These are phyloP conservation scores for Cubamyces lactineus DNA, from an alignment of 768 basidiomycete species.

Conservation along the genomic window DNA sequence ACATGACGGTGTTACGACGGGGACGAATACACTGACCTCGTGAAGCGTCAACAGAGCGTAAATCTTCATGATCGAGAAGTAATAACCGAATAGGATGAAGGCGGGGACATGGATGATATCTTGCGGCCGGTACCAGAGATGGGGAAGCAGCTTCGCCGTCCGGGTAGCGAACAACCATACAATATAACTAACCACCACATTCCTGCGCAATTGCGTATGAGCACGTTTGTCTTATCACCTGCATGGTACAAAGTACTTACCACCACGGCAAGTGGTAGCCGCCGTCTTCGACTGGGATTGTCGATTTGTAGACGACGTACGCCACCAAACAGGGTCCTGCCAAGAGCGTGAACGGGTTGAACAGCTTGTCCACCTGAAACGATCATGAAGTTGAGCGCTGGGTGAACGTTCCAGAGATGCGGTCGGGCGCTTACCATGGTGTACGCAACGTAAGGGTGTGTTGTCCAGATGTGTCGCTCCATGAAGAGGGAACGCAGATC, in stretches of 20 bases:
- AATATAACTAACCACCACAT: conserved; percentile 65
- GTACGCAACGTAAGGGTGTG: conserved; percentile 80
- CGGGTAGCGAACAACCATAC: conserved; percentile 74
- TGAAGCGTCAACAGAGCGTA: conserved; percentile 90
- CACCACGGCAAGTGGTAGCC: conserved; percentile 86
- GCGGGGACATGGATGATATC: conserved; percentile 63
- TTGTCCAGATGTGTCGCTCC: conserved; percentile 85
- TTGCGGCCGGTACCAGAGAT: conserved; percentile 59
- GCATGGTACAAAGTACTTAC: conserved; percentile 43
- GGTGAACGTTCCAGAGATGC: conserved; percentile 3
- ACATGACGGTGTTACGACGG: not conserved
- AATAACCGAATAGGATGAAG: conserved; percentile 86
- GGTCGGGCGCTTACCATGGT: conserved; percentile 68
- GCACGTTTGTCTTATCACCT: not conserved
- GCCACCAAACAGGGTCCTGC: conserved; percentile 81
- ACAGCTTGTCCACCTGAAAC: conserved; percentile 74
- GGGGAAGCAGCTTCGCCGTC: conserved; percentile 72
- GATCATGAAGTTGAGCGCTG: conserved; percentile 11
- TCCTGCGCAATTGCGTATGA: conserved; percentile 46
- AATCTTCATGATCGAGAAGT: conserved; percentile 93
- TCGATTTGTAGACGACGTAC: conserved; percentile 79
- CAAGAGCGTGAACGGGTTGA: conserved; percentile 86
- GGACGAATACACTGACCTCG: conserved; percentile 55
- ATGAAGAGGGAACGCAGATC: conserved; percentile 88
- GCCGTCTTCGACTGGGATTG: conserved; percentile 62